These are phyloP conservation scores for Sordariomycetes sp. DNA, from an alignment of 2,329 filamentous ascomycete genomes.

Conservation along the genomic window DNA sequence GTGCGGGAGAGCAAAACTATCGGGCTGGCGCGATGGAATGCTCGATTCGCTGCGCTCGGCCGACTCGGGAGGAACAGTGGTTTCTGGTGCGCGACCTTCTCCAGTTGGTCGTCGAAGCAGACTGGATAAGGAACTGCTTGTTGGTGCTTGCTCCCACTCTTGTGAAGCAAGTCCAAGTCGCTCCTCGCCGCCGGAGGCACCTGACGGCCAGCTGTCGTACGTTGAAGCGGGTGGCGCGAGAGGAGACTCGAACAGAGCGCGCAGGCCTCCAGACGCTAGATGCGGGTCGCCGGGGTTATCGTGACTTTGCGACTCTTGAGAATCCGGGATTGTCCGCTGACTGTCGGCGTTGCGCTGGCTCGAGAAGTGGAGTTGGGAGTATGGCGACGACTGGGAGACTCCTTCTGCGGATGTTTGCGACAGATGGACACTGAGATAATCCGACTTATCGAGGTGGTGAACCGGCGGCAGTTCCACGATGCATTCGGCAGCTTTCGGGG, in stretches of 20 bases:
- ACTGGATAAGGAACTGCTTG: neutral
- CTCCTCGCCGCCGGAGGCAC: neutral
- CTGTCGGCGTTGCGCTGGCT: conserved; percentile 20
- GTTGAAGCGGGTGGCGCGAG: conserved; percentile 1
- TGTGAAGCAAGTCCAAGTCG: neutral
- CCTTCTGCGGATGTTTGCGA: conserved; percentile 16
- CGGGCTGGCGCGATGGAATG: conserved; percentile 3
- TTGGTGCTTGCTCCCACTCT: neutral
- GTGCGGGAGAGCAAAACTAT: neutral
- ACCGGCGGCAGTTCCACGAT: conserved; percentile 19
- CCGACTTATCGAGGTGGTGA: conserved; percentile 20
- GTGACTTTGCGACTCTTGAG: conserved; percentile 19
- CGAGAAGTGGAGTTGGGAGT: conserved; percentile 6
- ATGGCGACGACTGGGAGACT: conserved; percentile 14
- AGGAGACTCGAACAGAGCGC: conserved; percentile 5
- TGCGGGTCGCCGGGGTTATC: conserved; percentile 12
- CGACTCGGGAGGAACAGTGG: neutral
- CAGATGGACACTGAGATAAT: conserved; percentile 21
- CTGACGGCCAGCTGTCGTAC: neutral
- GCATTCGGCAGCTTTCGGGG: conserved; percentile 9
- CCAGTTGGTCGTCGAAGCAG: neutral
- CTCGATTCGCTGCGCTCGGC: neutral
- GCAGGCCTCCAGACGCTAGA: conserved; percentile 10
- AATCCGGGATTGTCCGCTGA: conserved; percentile 30
- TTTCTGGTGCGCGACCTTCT: neutral